Conservation (phyloP, 106 monocot genomes). For the Hemerocallis citrina region DNA sequence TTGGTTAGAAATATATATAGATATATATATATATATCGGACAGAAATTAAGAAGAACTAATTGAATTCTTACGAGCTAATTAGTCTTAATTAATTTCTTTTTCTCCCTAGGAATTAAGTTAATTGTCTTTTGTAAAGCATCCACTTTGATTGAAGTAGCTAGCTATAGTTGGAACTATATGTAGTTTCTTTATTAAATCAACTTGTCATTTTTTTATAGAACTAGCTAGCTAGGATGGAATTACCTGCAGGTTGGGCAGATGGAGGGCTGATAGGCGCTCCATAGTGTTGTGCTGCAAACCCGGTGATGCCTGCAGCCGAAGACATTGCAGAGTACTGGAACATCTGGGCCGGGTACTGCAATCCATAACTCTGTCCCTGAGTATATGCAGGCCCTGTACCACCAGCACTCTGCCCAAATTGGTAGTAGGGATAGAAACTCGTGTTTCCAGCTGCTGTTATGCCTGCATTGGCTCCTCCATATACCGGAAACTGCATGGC, state of each 20-base stretch:
- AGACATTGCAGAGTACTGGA: conserved; percentile 29
- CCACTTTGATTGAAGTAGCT: not conserved
- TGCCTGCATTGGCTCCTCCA: conserved; percentile 14
- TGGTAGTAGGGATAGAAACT: conserved; percentile 35
- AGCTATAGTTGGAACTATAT: not conserved
- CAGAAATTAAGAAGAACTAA: not conserved
- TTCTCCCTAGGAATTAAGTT: not conserved
- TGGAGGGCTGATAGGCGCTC: conserved; percentile 19
- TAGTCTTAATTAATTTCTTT: not conserved
- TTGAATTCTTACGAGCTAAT: no score
- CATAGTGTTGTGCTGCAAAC: conserved; percentile 33
- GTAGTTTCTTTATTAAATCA: no score
- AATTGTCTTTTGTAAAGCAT: not conserved
- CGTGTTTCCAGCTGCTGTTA: conserved; percentile 10
- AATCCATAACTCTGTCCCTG: conserved; percentile 31
- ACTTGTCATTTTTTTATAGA: not conserved
- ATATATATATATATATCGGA: not conserved
- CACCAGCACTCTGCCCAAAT: conserved; percentile 22
- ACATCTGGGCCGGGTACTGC: conserved; percentile 33
- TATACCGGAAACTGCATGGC: conserved; percentile 20
- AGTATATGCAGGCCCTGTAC: conserved; percentile 4
- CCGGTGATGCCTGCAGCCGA: conserved; percentile 20
- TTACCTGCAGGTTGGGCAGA: conserved; percentile 37
- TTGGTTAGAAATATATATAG: conserved; percentile 33
- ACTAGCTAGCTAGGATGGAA: not conserved